Conservation (phyloP, 2,329 filamentous ascomycete genomes). For the Hymenoscyphus albidus region DNA sequence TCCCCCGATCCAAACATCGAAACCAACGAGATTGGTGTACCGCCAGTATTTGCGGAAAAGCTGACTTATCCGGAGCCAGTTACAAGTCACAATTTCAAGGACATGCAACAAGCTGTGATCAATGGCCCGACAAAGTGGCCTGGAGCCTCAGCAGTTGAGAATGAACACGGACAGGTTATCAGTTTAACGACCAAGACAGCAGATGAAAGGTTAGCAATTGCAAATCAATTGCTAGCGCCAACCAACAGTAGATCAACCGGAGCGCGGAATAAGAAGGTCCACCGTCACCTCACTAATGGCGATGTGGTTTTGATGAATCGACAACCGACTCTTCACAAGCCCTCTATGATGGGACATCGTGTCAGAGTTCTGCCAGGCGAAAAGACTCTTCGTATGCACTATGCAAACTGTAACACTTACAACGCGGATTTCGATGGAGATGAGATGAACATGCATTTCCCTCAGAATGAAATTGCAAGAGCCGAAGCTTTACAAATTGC, state of each 20-base stretch:
- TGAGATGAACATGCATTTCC: constrained; percentile 99
- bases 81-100: constrained; percentile 93
- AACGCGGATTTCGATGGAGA: constrained; percentile 99
- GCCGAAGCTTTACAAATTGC: constrained; percentile 91
- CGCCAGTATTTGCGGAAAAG: constrained; percentile 95
- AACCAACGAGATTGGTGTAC: constrained; percentile 97
- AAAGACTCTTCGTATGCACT: constrained; percentile 98
- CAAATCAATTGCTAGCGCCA: constrained; percentile 87
- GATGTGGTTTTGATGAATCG: constrained; percentile 99
- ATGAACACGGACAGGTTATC: constrained; percentile 88
- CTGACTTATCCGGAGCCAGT: constrained; percentile 96
- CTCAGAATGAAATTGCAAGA: constrained; percentile 90
- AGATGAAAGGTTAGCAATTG: constrained; percentile 83
- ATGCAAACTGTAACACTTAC: constrained; percentile 99
- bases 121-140: constrained; percentile 94
- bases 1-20: constrained; percentile 98
- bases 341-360: constrained; percentile 97
- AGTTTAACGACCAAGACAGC: constrained; percentile 81
- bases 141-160: constrained; percentile 89
- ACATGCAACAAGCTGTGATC: constrained; percentile 92
- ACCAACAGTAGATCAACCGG: constrained; percentile 71
- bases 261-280: constrained; percentile 89
- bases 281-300: constrained; percentile 91
- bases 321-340: constrained; percentile 95
- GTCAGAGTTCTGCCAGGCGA: constrained; percentile 89